A percentile compares a stretch with the other conserved stretches of the same genome.
Evolutionary conservation across 2,329 filamentous ascomycete genomes (phyloP).

Genomic region (Xylariaceae sp.): DNA sequence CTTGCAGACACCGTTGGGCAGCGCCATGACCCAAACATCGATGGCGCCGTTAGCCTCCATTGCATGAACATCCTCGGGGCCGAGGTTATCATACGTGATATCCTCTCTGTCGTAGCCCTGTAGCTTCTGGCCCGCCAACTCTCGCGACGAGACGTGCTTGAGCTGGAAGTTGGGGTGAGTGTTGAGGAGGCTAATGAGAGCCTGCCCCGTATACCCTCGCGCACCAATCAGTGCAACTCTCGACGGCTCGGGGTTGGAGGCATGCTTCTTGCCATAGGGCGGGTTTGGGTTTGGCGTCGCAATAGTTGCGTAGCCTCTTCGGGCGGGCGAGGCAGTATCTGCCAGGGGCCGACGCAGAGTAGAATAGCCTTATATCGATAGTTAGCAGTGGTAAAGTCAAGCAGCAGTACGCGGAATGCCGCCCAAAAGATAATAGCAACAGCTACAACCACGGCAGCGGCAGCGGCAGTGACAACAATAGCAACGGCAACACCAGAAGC

Average conservation of each 20-base stretch:
- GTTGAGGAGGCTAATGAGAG: constrained; percentile 80
- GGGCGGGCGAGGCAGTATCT: too few relatives aligned
- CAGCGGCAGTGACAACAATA: too few relatives aligned
- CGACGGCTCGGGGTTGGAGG: constrained; percentile 9
- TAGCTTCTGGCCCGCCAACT: constrained; percentile 79
- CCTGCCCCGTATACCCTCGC: constrained; percentile 81
- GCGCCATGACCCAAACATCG: constrained; percentile 96
- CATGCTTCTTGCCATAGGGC: constrained; percentile 11
- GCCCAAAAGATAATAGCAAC: too few relatives aligned
- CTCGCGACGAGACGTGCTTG: constrained; percentile 84
- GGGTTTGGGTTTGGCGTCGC: constrained; percentile 9
- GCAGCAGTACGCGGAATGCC: too few relatives aligned
- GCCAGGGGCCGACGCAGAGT: too few relatives aligned
- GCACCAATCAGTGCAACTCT: constrained; percentile 11
- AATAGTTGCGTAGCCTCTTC: not conserved
- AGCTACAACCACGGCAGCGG: too few relatives aligned
- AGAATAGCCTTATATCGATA: too few relatives aligned
- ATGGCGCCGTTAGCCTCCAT: constrained; percentile 81
- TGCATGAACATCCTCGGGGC: constrained; percentile 73
- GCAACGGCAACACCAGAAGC: too few relatives aligned
- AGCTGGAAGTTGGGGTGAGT: constrained; percentile 85
- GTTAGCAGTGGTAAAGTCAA: too few relatives aligned
- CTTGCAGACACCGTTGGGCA: constrained; percentile 91
- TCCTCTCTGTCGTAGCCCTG: constrained; percentile 86
- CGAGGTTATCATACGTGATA: constrained; percentile 86